Base-by-base conservation (phyloP, 176 grass and related monocot genomes). In the Oryza glumipatula region DNA sequence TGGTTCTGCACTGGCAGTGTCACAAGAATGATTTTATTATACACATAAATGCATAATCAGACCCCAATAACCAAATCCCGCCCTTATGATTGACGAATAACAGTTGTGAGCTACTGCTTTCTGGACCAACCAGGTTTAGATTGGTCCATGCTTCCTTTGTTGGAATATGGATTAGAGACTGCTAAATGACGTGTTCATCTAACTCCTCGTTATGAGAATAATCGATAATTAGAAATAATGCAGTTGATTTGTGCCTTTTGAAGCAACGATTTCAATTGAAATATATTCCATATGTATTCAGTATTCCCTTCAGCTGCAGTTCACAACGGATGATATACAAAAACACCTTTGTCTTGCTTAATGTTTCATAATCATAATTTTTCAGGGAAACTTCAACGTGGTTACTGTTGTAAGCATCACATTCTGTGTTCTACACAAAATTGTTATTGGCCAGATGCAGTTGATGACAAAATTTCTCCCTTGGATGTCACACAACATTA, bases 381-480 rank as follows among this genome's bases (percentile, higher is more conserved):
- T 91, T 41, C 95, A 97, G 95, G 95, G 67, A 72, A 89, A 78
- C 67, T 45, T 35, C 45, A 80, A 81, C 19, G 85, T 88, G 77
- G 41, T 85, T 56, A 68, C 88, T 70, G 54, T 90, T 77, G 76
- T 82, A 83, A 77, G 65, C 72, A 73, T 93, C 63, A 11, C 65
- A 77, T 85, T 93, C 65, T 95, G 80, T 80, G 81, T 88, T 88
- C 79, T 95, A 46, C 80, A 72, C 73, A 95, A 41, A 92, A 72
- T 84, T 83, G 49, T 85, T 51, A 76, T 86, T 77, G 33, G 80
- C 16, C 46, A 36, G 58, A 92, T 89, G 79, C 81, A 88, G 80
- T 76, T 80, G 60, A 89, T 85, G 54, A 78, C 65, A 73, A 89
- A 76, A 77, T 70, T 89, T 32, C 35, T 77, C 35, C 77, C 71